Percentiles rank a stretch among this genome's conserved stretches.
Conservation (phyloP, 352 stramenopile genomes). For the Pythium rhizo-oryzae region DNA sequence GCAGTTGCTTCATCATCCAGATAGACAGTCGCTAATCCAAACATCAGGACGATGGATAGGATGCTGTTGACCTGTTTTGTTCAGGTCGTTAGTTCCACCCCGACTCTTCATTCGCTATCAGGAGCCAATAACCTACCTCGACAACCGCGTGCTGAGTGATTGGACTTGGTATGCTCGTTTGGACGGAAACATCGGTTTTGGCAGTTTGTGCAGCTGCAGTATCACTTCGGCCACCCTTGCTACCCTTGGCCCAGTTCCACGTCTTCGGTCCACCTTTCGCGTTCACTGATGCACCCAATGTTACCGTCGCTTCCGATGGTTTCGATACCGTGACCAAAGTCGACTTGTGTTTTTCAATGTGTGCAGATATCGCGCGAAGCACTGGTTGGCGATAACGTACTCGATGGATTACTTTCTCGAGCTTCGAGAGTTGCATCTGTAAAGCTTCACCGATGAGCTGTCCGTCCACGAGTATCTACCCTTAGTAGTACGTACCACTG, state of each 20-base stretch:
- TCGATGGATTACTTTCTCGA: slow-evolving; percentile 65
- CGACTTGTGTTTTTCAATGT: slow-evolving; percentile 25
- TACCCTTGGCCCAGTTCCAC: slow-evolving; percentile 22
- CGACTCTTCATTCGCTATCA: neutral
- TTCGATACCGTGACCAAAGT: neutral
- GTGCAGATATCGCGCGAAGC: slow-evolving; percentile 32
- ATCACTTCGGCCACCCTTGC: neutral
- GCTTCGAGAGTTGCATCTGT: slow-evolving; percentile 46
- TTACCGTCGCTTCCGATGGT: neutral
- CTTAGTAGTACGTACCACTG: slow-evolving; percentile 14
- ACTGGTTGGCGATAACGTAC: slow-evolving; percentile 55
- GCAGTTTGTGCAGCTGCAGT: neutral
- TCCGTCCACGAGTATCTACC: neutral
- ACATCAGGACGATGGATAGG: slow-evolving; percentile 37
- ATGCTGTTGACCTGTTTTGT: slow-evolving; percentile 24
- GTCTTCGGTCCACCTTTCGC: slow-evolving; percentile 1
- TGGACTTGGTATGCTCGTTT: neutral
- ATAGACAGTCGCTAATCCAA: slow-evolving; percentile 35
- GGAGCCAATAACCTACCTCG: neutral
- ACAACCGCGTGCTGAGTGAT: neutral
- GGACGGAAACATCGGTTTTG: neutral
- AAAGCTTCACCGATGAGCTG: neutral
- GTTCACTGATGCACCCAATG: neutral
- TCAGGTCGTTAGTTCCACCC: neutral
- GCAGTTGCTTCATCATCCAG: slow-evolving; percentile 26